Evolutionary conservation across 305 asterid genomes (phyloP).

Genomic region (Fraxinus platypoda): DNA sequence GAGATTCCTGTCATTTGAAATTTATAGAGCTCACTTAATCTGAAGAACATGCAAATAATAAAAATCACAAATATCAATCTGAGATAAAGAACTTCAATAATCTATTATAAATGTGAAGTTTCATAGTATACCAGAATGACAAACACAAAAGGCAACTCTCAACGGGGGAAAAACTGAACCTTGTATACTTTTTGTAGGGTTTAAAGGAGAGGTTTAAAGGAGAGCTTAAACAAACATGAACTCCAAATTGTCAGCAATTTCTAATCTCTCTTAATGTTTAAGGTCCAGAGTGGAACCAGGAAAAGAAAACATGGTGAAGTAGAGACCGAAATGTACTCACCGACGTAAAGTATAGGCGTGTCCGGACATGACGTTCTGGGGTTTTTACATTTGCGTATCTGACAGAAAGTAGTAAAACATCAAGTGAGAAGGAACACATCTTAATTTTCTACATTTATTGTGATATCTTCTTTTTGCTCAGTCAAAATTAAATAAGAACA

Average conservation of each 20-base stretch:
- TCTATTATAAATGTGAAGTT: not conserved
- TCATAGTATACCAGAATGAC: not conserved
- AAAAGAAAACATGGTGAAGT: slow-evolving; percentile 1
- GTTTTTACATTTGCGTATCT: slow-evolving; percentile 94
- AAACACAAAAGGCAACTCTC: not conserved
- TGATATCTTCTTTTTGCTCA: not conserved
- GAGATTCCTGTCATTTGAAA: slow-evolving; percentile 73
- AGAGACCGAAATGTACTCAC: slow-evolving; percentile 47
- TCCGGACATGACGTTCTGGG: slow-evolving; percentile 94
- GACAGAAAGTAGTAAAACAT: slow-evolving; percentile 19
- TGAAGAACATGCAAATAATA: not conserved
- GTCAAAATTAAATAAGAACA: slow-evolving; percentile 13
- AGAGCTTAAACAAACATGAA: not conserved
- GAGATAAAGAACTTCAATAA: not conserved
- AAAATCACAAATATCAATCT: not conserved
- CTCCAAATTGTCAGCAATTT: not conserved
- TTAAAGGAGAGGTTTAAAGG: not conserved
- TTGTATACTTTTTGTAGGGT: not conserved
- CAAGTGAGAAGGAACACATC: not conserved
- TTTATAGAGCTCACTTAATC: slow-evolving; percentile 9
- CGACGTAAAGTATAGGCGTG: slow-evolving; percentile 94
- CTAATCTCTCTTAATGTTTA: not conserved
- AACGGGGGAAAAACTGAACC: not conserved
- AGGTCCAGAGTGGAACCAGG: not conserved
- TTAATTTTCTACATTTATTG: slow-evolving; percentile 7